These are phyloP conservation scores for Eucalyptus sp. DNA, from an alignment of 345 rosid species.

Conservation along the genomic window DNA sequence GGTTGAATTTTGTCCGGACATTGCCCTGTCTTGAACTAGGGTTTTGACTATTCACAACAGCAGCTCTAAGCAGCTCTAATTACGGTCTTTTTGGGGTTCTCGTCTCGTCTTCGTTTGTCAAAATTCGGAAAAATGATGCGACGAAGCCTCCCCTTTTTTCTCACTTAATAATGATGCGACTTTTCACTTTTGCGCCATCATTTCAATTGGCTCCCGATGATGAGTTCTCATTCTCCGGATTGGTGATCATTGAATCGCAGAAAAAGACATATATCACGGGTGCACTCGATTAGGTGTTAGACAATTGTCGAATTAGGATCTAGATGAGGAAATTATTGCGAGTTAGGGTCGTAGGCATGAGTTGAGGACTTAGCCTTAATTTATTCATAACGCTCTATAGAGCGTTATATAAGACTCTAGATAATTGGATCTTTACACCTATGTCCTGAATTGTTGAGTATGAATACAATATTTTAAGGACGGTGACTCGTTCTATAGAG, in stretches of 20 bases:
- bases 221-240: background rate
- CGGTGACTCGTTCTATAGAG: fast-evolving
- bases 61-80: background rate
- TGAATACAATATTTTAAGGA: background rate
- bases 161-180: background rate
- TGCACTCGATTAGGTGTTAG: background rate
- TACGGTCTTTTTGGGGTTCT: background rate
- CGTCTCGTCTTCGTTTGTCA: background rate
- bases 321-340: background rate
- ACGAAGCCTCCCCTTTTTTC: background rate
- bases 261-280: background rate
- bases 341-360: fast-evolving
- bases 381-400: background rate
- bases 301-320: background rate
- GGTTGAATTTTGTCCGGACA: background rate
- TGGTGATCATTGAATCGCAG: background rate
- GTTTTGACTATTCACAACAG: background rate
- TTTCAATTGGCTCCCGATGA: background rate
- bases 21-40: background rate
- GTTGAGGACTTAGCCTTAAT: background rate
- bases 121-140: background rate
- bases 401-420: fast-evolving
- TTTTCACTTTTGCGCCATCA: background rate
- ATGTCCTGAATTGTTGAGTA: background rate
- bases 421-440: fast-evolving